Percentiles rank a stretch among this genome's conserved stretches.
phyloP scores from a whole-genome alignment of 2,329 filamentous ascomycete species.

The Xylaria sp. region DNA sequence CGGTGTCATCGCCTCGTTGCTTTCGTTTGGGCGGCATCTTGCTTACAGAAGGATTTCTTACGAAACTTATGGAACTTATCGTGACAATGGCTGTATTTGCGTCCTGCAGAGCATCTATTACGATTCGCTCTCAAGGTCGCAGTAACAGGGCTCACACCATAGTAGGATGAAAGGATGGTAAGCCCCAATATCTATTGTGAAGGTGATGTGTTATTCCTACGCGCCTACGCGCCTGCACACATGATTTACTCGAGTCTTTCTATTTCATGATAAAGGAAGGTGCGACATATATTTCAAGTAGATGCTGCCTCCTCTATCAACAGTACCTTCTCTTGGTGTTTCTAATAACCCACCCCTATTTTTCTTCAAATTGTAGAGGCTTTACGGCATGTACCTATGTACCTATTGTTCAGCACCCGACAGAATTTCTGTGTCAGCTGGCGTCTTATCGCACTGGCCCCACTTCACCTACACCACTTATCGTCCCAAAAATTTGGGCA shows the following conservation, averaged over 20 bases:
- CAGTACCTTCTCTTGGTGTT: conserved; percentile 2
- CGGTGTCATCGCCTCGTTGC: background rate
- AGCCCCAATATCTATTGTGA: background rate
- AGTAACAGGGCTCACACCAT: background rate
- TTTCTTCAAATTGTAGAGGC: background rate
- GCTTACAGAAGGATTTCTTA: background rate
- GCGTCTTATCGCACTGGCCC: conserved; percentile 12
- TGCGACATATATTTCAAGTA: background rate
- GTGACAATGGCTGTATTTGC: background rate
- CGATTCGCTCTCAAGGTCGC: background rate
- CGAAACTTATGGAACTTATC: background rate
- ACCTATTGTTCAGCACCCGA: background rate
- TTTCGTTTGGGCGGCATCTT: conserved; percentile 35
- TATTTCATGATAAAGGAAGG: conserved; percentile 9
- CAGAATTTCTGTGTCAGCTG: background rate
- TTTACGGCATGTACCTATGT: background rate
- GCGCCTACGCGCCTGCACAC: no score
- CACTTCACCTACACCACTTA: conserved; percentile 21
- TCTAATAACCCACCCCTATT: background rate
- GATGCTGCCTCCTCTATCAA: background rate
- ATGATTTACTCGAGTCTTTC: background rate
- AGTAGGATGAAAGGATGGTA: background rate
- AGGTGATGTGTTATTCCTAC: background rate
- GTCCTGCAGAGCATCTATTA: background rate
- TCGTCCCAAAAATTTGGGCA: conserved; percentile 36